Evolutionary conservation across 306 rosid species (phyloP).

Genomic region (Cicer cuneatum): DNA sequence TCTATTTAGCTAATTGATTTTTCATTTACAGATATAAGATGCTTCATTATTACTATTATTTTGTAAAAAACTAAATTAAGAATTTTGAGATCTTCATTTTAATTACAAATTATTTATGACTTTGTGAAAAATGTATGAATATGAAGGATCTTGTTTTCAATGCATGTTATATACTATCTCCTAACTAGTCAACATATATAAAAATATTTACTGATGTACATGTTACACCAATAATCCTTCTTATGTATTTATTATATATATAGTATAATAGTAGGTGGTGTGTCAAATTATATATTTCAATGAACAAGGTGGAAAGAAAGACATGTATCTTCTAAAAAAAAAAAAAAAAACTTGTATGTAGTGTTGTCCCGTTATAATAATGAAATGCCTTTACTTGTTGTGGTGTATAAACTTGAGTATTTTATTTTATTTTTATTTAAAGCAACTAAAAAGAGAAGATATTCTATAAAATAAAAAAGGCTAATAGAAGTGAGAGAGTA

Average conservation of each 20-base stretch:
- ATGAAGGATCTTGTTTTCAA: slow-evolving; percentile 35
- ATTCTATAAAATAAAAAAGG: slow-evolving; percentile 5
- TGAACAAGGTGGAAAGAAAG: slow-evolving; percentile 37
- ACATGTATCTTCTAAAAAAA: slow-evolving; percentile 18
- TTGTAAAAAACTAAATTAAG: background rate
- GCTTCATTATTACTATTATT: background rate
- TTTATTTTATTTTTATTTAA: slow-evolving; percentile 33
- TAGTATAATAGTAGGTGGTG: slow-evolving; percentile 39
- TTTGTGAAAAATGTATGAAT: slow-evolving; percentile 19
- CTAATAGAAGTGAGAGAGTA: background rate
- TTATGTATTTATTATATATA: slow-evolving; percentile 3
- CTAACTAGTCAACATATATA: slow-evolving; percentile 40
- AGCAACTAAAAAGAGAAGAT: slow-evolving; percentile 34
- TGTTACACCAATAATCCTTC: slow-evolving; percentile 35
- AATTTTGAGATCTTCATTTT: background rate
- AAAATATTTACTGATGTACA: slow-evolving; percentile 37
- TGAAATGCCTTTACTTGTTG: slow-evolving; percentile 45
- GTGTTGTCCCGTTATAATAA: slow-evolving; percentile 44
- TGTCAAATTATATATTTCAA: slow-evolving; percentile 45
- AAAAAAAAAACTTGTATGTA: slow-evolving; percentile 35
- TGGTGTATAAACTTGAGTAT: slow-evolving; percentile 46
- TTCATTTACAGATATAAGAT: background rate
- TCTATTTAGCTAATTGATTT: slow-evolving; percentile 2
- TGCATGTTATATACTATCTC: slow-evolving; percentile 31
- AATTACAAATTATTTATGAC: slow-evolving; percentile 1